phyloP scores from a whole-genome alignment of 495 filamentous ascomycete species.

The Talaromyces wortmannii region DNA sequence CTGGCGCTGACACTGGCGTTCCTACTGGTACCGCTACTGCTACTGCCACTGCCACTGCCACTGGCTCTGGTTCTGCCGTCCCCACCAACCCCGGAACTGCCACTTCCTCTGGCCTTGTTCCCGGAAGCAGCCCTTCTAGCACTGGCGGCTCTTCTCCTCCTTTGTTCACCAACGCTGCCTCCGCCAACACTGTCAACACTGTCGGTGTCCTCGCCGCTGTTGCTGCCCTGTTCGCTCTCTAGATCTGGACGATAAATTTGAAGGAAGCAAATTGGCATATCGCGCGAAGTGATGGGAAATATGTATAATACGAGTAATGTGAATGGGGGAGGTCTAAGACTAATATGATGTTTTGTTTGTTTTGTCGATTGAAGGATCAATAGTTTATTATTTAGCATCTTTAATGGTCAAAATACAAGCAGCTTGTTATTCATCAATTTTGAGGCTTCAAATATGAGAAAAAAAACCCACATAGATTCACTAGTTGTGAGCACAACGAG shows the following conservation, averaged over 20 bases:
- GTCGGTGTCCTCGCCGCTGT: conserved; percentile 19
- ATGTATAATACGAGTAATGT: not conserved
- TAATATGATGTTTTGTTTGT: too few relatives aligned
- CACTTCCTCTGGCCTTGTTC: conserved; percentile 4
- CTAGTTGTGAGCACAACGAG: too few relatives aligned
- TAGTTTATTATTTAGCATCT: too few relatives aligned
- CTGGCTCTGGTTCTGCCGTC: not conserved
- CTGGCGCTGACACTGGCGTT: not conserved
- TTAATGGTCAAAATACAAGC: too few relatives aligned
- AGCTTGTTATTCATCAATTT: too few relatives aligned
- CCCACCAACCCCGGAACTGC: conserved; percentile 6
- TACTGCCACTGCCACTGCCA: conserved; percentile 5
- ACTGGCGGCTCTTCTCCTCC: conserved; percentile 4
- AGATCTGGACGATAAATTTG: conserved; percentile 13
- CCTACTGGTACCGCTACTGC: conserved; percentile 7
- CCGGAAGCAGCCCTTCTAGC: not conserved
- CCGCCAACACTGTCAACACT: conserved; percentile 15
- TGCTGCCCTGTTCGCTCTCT: conserved; percentile 17
- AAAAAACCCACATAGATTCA: too few relatives aligned
- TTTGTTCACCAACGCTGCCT: conserved; percentile 25
- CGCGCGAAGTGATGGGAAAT: not conserved
- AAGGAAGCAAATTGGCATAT: not conserved
- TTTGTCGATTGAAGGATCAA: too few relatives aligned
- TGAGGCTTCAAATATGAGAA: too few relatives aligned
- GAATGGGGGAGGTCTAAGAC: too few relatives aligned